Conservation (phyloP, 2,329 filamentous ascomycete genomes). For the Davidsoniella eucalypti region DNA sequence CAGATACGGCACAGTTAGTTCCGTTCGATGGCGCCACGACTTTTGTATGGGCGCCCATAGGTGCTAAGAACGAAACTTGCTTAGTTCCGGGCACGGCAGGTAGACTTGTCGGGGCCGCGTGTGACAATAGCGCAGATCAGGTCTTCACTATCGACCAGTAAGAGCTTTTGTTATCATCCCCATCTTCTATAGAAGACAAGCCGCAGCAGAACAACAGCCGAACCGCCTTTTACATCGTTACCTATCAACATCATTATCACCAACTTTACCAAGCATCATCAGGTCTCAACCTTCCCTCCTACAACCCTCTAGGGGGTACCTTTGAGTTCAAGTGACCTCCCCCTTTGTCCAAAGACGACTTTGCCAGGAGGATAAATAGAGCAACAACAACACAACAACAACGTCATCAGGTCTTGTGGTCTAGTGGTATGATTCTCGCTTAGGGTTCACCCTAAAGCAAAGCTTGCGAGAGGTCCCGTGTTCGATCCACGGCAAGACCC, state of each 20-base stretch:
- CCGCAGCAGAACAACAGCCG: no score
- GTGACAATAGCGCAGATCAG: slow-evolving; percentile 7
- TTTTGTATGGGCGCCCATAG: slow-evolving; percentile 29
- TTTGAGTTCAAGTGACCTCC: no score
- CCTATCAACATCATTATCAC: no score
- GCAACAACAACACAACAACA: no score
- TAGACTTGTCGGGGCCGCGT: slow-evolving; percentile 15
- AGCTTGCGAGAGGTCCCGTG: slow-evolving; percentile 16
- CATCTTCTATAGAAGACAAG: no score
- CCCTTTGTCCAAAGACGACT: no score
- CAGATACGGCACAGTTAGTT: slow-evolving; percentile 32
- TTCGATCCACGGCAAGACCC: slow-evolving; percentile 15
- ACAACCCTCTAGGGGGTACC: no score
- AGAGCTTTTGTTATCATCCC: not conserved
- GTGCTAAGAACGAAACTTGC: slow-evolving; percentile 27
- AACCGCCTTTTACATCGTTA: no score
- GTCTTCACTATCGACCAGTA: slow-evolving; percentile 13
- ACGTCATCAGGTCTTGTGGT: slow-evolving; percentile 32
- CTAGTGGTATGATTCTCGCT: slow-evolving; percentile 58
- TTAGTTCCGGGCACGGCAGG: slow-evolving; percentile 23
- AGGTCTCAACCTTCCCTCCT: no score
- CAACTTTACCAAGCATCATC: no score
- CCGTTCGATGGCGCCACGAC: slow-evolving; percentile 26
- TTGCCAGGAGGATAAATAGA: no score
- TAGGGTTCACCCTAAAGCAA: slow-evolving; percentile 32